phyloP scores from a whole-genome alignment of 108 stramenopile genomes.

The Cylindrotheca closterium region DNA sequence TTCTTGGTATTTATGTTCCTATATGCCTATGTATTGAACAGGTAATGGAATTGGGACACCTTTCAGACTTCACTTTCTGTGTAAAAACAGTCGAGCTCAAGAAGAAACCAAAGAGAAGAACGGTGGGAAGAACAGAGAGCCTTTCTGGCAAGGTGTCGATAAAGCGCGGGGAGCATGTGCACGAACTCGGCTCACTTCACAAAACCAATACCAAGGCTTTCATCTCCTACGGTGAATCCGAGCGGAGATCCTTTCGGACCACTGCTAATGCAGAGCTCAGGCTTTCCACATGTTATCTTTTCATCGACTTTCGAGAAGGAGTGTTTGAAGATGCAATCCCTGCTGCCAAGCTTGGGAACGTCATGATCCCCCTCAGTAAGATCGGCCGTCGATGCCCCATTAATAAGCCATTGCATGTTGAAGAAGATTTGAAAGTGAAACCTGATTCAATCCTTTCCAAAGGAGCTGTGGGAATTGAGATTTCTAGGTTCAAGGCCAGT shows the following conservation, averaged over 20 bases:
- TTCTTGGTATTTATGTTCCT: conserved; percentile 4
- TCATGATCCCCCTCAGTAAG: not conserved
- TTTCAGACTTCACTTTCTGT: not conserved
- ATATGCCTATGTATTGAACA: not conserved
- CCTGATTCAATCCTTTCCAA: not conserved
- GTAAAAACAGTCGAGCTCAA: not conserved
- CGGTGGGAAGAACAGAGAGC: not conserved
- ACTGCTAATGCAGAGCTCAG: not conserved
- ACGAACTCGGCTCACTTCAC: not conserved
- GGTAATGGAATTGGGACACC: not conserved
- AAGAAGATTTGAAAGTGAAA: no score
- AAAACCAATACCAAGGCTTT: not conserved
- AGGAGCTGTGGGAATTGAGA: conserved; percentile 1
- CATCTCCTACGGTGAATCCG: not conserved
- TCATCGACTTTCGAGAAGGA: conserved; percentile 1
- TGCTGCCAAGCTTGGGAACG: conserved; percentile 1
- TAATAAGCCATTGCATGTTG: not conserved
- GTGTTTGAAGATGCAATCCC: not conserved
- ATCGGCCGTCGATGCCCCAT: not conserved
- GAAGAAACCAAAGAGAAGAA: not conserved
- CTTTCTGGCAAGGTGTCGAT: not conserved
- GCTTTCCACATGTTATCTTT: conserved; percentile 1
- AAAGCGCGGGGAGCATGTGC: not conserved
- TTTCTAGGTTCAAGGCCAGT: not conserved
- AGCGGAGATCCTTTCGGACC: not conserved